Conservation (phyloP, 176 grass and related monocot genomes). For the sorghum (Sorghum bicolor) region Sorghum_bicolor_NCBIv3 NC_012871.2:64461001-64461500, state of each 20-base stretch:
- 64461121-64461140: constrained; percentile 67
- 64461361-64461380: no score
- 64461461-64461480: constrained; percentile 83
- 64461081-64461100: constrained; percentile 47
- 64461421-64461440: not conserved
- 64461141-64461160: constrained; percentile 70
- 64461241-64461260: constrained; percentile 90
- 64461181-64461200: constrained; percentile 67
- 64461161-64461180: constrained; percentile 77
- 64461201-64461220: constrained; percentile 74
- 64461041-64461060: constrained; percentile 46
- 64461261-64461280: constrained; percentile 74
- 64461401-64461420: no score
- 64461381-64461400: no score
- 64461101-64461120: constrained; percentile 29
- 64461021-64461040: constrained; percentile 35
- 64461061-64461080: constrained; percentile 74
- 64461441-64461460: constrained; percentile 31
- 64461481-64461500: constrained; percentile 87
- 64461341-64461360: no score
- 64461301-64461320: constrained; percentile 66
- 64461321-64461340: no score
- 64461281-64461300: constrained; percentile 69
- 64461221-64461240: constrained; percentile 87
- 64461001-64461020: constrained; percentile 53